These are phyloP conservation scores for Hortaea werneckii DNA, from an alignment of 2,329 filamentous ascomycete species.

Conservation along the genomic window DNA sequence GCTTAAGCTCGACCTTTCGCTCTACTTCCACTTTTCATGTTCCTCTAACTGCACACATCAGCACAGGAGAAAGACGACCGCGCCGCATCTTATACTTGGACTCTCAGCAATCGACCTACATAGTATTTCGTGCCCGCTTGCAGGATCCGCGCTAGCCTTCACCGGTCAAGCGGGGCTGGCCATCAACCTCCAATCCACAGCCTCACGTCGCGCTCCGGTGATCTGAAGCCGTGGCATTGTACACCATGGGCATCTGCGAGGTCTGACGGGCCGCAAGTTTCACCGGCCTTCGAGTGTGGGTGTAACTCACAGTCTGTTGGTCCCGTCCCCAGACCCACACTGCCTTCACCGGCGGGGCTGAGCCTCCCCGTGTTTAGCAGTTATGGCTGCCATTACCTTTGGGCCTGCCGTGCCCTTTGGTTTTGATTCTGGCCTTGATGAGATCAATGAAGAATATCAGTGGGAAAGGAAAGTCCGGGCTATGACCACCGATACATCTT, in stretches of 20 bases:
- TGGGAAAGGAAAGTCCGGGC: background rate
- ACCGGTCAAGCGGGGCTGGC: background rate
- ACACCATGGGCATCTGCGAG: no score
- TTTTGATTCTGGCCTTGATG: slow-evolving; percentile 2
- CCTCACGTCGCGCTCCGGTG: background rate
- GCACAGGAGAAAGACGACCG: no score
- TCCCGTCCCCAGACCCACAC: no score
- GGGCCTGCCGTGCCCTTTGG: slow-evolving; percentile 1
- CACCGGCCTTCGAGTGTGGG: no score
- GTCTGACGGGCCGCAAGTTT: no score
- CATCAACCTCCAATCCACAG: background rate
- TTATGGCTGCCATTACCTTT: background rate
- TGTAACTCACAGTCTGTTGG: no score
- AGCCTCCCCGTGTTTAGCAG: background rate
- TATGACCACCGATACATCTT: background rate
- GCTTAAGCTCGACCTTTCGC: no score
- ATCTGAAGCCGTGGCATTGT: no score
- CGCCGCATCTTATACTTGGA: no score
- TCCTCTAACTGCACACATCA: no score
- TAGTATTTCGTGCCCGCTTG: background rate
- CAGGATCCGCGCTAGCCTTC: background rate
- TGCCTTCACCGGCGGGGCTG: background rate
- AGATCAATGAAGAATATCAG: background rate
- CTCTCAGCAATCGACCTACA: no score
- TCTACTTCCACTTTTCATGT: no score